Percentiles rank a stretch among this genome's conserved stretches.
Conservation (phyloP, 306 rosid genomes). For the Crotalaria pallida region DNA sequence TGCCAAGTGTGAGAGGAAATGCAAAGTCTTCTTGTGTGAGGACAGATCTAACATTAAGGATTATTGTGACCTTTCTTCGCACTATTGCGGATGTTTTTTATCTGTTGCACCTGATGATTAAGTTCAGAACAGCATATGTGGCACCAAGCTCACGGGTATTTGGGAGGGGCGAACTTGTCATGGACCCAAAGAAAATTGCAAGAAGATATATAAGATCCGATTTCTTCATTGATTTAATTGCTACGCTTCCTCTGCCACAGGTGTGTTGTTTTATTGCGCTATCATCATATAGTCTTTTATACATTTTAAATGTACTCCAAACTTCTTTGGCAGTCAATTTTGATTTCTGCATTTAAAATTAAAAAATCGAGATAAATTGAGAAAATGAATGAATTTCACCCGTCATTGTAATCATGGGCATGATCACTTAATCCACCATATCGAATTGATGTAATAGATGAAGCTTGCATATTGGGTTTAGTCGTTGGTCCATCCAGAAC, state of each 20-base stretch:
- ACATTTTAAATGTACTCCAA: background rate
- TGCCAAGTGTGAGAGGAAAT: conserved; percentile 54
- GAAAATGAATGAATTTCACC: background rate
- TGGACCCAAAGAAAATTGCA: conserved; percentile 91
- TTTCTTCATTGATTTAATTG: conserved; percentile 90
- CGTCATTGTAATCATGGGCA: background rate
- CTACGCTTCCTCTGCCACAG: conserved; percentile 95
- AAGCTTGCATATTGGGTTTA: background rate
- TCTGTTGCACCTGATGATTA: conserved; percentile 76
- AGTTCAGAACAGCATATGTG: conserved; percentile 90
- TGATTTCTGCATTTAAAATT: background rate
- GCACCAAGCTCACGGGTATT: conserved; percentile 94
- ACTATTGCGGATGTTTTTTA: conserved; percentile 83
- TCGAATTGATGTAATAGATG: background rate
- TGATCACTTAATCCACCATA: background rate
- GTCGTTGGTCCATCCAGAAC: background rate
- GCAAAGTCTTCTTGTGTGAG: conserved; percentile 47
- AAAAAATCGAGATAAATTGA: background rate
- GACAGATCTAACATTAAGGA: conserved; percentile 66
- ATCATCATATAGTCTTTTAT: background rate
- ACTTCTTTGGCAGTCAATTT: background rate
- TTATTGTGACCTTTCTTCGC: conserved; percentile 76
- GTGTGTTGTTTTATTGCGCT: conserved; percentile 33
- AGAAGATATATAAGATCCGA: conserved; percentile 74
- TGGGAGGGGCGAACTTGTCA: conserved; percentile 97